Evolutionary conservation across 345 rosid genomes (phyloP).

Genomic region (Pistacia vera): DNA sequence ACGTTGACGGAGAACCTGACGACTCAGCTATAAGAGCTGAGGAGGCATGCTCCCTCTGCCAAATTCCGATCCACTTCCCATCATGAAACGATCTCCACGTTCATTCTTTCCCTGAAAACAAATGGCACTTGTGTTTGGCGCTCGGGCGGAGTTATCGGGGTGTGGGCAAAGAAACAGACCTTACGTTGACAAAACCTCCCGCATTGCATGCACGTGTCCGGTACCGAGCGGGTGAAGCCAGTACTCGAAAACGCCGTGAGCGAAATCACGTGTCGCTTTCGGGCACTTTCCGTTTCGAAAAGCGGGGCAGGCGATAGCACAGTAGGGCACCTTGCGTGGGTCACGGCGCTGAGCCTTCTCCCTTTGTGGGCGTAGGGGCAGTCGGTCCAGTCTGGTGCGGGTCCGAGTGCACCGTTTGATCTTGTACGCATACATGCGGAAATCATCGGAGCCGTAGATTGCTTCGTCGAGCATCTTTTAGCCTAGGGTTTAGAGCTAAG

Average conservation of each 20-base stretch:
- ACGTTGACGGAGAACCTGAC: neutral
- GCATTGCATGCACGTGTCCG: constrained; percentile 78
- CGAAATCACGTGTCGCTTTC: constrained; percentile 56
- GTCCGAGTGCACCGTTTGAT: constrained; percentile 71
- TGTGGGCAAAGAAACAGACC: constrained; percentile 87
- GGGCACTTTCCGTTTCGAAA: constrained; percentile 64
- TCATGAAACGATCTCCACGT: constrained; percentile 15
- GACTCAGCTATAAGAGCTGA: neutral
- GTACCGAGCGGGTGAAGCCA: constrained; percentile 86
- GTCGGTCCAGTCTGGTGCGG: constrained; percentile 89
- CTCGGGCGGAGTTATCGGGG: constrained; percentile 67
- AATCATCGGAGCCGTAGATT: constrained; percentile 60
- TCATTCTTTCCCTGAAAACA: constrained; percentile 21
- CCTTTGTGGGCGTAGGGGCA: constrained; percentile 91
- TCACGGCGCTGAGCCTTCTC: constrained; percentile 96
- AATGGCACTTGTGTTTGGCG: constrained; percentile 26
- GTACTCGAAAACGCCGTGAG: constrained; percentile 85
- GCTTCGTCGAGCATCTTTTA: constrained; percentile 38
- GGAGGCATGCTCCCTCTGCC: constrained; percentile 5
- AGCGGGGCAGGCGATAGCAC: constrained; percentile 72
- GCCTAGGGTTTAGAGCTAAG: constrained; percentile 27
- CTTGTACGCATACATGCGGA: constrained; percentile 88
- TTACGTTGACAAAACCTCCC: constrained; percentile 56
- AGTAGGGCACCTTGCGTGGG: constrained; percentile 65
- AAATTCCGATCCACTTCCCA: constrained; percentile 8